These are phyloP conservation scores for Trichosporon ovoides DNA, from an alignment of 1,284 basidiomycete species.

Conservation along the genomic window DNA sequence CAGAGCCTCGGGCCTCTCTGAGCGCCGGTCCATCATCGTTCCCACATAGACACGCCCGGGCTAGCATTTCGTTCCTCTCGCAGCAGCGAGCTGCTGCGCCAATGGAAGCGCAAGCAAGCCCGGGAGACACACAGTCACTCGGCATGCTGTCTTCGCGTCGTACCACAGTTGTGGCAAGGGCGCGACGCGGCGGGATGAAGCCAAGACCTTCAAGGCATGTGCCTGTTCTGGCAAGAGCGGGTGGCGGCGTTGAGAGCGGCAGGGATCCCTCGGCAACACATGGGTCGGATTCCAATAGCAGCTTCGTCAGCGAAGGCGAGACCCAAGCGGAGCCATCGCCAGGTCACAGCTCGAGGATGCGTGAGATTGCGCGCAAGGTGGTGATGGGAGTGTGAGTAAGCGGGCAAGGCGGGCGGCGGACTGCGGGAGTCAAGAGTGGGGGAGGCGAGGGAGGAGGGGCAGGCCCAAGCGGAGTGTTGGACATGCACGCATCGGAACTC, in stretches of 20 bases:
- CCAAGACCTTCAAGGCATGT: neutral
- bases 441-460: neutral
- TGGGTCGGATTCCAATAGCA: neutral
- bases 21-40: neutral
- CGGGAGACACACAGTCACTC: neutral
- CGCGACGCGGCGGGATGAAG: neutral
- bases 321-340: neutral
- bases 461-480: neutral
- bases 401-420: neutral
- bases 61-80: no score
- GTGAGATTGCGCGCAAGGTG: conserved; percentile 4
- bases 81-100: neutral
- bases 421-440: neutral
- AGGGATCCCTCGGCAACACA: neutral
- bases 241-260: neutral
- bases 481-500: neutral
- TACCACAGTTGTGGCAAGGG: neutral
- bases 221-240: neutral
- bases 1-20: neutral
- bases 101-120: neutral
- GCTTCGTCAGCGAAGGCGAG: neutral
- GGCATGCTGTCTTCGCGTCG: neutral
- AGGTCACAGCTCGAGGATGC: neutral
- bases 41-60: no score
- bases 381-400: neutral